Conservation (phyloP, 108 stramenopile genomes). For the Nitzschia sp. region DNA sequence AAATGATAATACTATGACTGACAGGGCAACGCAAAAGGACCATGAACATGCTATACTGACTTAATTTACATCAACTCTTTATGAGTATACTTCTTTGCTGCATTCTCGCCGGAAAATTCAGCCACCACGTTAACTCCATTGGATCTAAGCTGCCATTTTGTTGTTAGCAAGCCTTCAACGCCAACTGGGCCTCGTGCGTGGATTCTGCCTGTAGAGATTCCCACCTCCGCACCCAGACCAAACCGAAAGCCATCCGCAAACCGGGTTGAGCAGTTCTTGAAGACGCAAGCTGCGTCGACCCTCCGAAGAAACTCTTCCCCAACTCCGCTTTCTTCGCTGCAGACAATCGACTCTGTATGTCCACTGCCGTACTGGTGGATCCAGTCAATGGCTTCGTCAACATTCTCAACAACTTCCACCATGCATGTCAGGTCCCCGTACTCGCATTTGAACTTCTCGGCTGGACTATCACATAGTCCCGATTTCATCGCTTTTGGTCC, state of each 20-base stretch:
- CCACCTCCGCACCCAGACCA: slow-evolving; percentile 97
- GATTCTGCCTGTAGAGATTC: slow-evolving; percentile 96
- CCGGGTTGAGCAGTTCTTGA: slow-evolving; percentile 97
- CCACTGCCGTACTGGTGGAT: slow-evolving; percentile 92
- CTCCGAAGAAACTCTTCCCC: slow-evolving; percentile 89
- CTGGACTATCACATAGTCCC: slow-evolving; percentile 73
- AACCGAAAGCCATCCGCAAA: slow-evolving; percentile 99
- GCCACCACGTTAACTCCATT: slow-evolving; percentile 46
- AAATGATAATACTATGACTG: not conserved
- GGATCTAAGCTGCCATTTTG: slow-evolving; percentile 94
- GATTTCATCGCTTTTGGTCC: slow-evolving; percentile 81
- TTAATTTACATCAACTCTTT: slow-evolving; percentile 60
- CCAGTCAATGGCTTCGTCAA: slow-evolving; percentile 93
- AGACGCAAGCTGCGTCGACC: slow-evolving; percentile 97
- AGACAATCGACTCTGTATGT: slow-evolving; percentile 97
- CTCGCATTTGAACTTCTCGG: slow-evolving; percentile 81
- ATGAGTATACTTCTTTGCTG: slow-evolving; percentile 68
- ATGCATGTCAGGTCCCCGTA: slow-evolving; percentile 93
- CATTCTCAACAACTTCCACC: slow-evolving; percentile 90
- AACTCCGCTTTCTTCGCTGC: slow-evolving; percentile 73
- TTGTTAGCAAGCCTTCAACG: slow-evolving; percentile 94
- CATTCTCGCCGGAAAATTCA: slow-evolving; percentile 60
- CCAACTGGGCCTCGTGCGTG: slow-evolving; percentile 98
- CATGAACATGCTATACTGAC: too few relatives aligned
- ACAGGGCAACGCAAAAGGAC: too few relatives aligned